Evolutionary conservation across 2,329 filamentous ascomycete genomes (phyloP).

Genomic region (Botrytis squamosa): DNA sequence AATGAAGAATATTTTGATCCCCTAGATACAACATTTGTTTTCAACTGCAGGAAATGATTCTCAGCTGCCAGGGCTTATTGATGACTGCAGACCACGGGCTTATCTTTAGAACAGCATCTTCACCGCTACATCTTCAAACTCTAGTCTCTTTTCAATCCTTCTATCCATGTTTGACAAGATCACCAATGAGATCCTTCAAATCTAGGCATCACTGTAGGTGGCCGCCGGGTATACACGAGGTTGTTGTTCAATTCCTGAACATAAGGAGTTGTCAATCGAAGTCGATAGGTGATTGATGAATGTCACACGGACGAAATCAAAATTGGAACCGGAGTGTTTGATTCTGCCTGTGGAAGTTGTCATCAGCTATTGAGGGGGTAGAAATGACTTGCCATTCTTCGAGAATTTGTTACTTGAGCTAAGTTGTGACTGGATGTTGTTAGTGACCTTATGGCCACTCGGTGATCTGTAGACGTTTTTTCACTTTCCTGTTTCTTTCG

Average conservation of each 20-base stretch:
- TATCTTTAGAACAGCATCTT: not conserved
- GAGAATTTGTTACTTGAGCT: not conserved
- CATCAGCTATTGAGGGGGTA: not conserved
- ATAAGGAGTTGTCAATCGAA: not conserved
- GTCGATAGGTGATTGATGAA: not conserved
- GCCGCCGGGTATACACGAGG: not conserved
- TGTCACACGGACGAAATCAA: not conserved
- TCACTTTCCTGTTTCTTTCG: not conserved
- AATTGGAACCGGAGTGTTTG: not conserved
- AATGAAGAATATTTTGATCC: not conserved
- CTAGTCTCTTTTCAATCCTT: not conserved
- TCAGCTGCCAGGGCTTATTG: not conserved
- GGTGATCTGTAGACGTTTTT: not conserved
- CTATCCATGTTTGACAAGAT: not conserved
- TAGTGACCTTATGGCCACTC: not conserved
- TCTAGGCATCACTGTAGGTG: not conserved
- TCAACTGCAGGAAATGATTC: not conserved
- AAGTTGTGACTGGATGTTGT: not conserved
- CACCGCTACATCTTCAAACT: not conserved
- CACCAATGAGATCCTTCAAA: not conserved
- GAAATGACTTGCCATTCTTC: not conserved
- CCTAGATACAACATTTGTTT: not conserved
- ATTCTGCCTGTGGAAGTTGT: not conserved
- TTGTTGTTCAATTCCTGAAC: not conserved
- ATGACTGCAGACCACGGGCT: slow-evolving; percentile 10